Percentiles rank a stretch among this genome's conserved stretches.
Conservation (phyloP, 495 filamentous ascomycete genomes). For the Aspergillus sparsus region DNA sequence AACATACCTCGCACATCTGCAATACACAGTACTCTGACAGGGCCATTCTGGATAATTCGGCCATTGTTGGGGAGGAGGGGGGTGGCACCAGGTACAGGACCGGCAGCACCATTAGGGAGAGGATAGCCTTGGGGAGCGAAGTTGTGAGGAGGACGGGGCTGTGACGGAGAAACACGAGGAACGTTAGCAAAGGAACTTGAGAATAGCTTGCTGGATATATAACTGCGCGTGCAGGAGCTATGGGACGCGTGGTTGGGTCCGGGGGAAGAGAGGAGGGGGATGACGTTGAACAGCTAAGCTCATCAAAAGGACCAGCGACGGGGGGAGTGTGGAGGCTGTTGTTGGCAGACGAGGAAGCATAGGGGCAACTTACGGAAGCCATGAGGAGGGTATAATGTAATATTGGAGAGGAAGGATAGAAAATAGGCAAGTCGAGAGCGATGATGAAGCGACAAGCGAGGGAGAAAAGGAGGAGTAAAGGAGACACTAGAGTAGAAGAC, state of each 20-base stretch:
- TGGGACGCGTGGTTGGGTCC: slow-evolving; percentile 21
- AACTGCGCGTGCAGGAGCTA: slow-evolving; percentile 14
- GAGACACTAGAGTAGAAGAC: slow-evolving; percentile 19
- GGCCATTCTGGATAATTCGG: slow-evolving; percentile 79
- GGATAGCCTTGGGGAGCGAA: slow-evolving; percentile 53
- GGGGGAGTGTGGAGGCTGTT: slow-evolving; percentile 12
- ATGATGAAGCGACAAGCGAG: slow-evolving; percentile 27
- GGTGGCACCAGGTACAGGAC: slow-evolving; percentile 52
- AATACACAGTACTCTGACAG: slow-evolving; percentile 86
- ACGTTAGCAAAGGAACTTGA: slow-evolving; percentile 16
- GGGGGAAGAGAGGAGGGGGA: slow-evolving; percentile 7
- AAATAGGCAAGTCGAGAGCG: slow-evolving; percentile 24
- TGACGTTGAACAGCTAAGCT: slow-evolving; percentile 28
- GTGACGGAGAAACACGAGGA: slow-evolving; percentile 11
- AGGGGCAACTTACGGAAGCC: slow-evolving; percentile 54
- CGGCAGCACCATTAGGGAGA: slow-evolving; percentile 50
- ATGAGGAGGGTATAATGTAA: slow-evolving; percentile 36
- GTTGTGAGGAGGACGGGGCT: slow-evolving; percentile 51
- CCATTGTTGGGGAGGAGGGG: slow-evolving; percentile 67
- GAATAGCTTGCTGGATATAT: background rate
- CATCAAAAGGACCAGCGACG: slow-evolving; percentile 5
- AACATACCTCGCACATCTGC: slow-evolving; percentile 92
- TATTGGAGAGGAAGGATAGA: slow-evolving; percentile 14
- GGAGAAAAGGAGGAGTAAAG: slow-evolving; percentile 27
- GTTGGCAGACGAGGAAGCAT: slow-evolving; percentile 19